phyloP scores from a whole-genome alignment of 805 yeast genomes.

The Candida quercuum region DNA sequence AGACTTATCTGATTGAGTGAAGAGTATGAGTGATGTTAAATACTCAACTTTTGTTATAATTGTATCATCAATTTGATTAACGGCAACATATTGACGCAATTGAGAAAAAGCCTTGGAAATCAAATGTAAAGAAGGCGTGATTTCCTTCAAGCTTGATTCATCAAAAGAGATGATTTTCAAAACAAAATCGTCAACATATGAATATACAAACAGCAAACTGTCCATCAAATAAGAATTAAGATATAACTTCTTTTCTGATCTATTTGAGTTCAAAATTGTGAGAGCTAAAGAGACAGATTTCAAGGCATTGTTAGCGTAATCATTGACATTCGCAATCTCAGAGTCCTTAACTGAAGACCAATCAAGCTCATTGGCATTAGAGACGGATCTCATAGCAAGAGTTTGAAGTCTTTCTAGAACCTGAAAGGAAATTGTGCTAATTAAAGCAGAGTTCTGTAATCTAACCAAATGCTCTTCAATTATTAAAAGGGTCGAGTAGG shows the following conservation, averaged over 20 bases:
- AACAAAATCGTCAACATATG: constrained; percentile 27
- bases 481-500: constrained; percentile 12
- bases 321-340: constrained; percentile 2
- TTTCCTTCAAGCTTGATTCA: not conserved
- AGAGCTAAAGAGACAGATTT: constrained; percentile 28
- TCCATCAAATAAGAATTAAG: constrained; percentile 38
- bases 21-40: constrained; percentile 36
- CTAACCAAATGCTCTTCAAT: constrained; percentile 20
- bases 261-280: constrained; percentile 33
- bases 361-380: constrained; percentile 17
- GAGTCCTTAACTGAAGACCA: constrained; percentile 6
- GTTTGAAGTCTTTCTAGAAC: constrained; percentile 28
- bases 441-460: constrained; percentile 11
- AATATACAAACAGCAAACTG: constrained; percentile 35
- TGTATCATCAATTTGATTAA: constrained; percentile 38
- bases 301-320: constrained; percentile 9
- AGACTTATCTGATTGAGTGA: constrained; percentile 20
- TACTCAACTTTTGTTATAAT: constrained; percentile 57
- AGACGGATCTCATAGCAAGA: constrained; percentile 26
- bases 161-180: constrained; percentile 10
- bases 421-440: constrained; percentile 18
- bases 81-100: constrained; percentile 14
- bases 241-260: constrained; percentile 38
- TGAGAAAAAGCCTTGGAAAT: constrained; percentile 12
- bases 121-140: constrained; percentile 3